These are phyloP conservation scores for Ustilago bromivora DNA, from an alignment of 1,284 basidiomycete genomes.

Conservation along the genomic window DNA sequence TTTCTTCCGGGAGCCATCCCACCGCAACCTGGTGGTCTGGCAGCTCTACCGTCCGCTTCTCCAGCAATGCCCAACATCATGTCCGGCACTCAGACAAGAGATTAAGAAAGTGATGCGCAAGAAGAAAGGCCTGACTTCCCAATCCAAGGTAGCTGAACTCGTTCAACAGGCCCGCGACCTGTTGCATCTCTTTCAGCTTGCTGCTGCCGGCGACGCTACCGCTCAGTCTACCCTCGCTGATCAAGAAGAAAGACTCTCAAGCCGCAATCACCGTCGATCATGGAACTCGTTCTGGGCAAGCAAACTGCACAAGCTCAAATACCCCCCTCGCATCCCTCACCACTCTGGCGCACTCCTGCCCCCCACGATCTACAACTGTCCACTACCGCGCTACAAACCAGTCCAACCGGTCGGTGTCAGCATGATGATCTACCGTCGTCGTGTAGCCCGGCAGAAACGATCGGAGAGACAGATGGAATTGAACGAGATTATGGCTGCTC, in stretches of 20 bases:
- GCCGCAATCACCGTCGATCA: conserved; percentile 18
- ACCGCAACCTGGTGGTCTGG: conserved; percentile 45
- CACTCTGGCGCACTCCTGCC: conserved; percentile 63
- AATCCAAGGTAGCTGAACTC: conserved; percentile 11
- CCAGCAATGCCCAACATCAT: conserved; percentile 24
- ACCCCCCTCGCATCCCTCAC: conserved; percentile 46
- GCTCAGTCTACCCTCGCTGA: conserved; percentile 11
- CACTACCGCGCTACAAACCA: conserved; percentile 66
- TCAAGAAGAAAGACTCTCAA: conserved; percentile 21
- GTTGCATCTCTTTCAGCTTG: conserved; percentile 10
- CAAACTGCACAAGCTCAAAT: conserved; percentile 38
- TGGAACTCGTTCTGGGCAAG: conserved; percentile 28
- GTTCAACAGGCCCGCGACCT: conserved; percentile 20
- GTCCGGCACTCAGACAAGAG: conserved; percentile 18
- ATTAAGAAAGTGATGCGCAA: conserved; percentile 25
- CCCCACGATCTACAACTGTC: conserved; percentile 60
- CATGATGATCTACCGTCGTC: conserved; percentile 66
- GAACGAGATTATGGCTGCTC: conserved; percentile 39
- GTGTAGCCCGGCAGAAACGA: conserved; percentile 42
- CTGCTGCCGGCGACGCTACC: conserved; percentile 13
- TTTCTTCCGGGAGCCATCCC: conserved; percentile 38
- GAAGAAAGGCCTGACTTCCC: conserved; percentile 32
- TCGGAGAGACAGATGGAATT: conserved; percentile 44
- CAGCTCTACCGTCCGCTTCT: conserved; percentile 55
- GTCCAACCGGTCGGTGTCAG: conserved; percentile 59